These are phyloP conservation scores for Stenogyne calaminthoides DNA, from an alignment of 305 asterid genomes.

Conservation along the genomic window DNA sequence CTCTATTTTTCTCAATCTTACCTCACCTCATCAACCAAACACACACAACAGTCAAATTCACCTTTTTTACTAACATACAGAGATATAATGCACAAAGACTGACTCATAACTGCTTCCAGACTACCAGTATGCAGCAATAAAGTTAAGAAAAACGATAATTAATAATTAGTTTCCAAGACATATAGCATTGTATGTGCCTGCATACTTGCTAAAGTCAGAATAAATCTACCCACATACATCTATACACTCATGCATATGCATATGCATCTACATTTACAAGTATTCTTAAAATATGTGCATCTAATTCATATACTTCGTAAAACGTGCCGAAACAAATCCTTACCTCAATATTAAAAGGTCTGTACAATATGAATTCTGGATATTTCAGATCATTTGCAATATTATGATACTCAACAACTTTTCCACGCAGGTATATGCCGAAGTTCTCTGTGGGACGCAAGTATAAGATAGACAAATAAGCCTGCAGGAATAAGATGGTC, in stretches of 20 bases:
- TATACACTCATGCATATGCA: slow-evolving; percentile 13
- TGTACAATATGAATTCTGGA: slow-evolving; percentile 77
- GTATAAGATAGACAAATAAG: slow-evolving; percentile 83
- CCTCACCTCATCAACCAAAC: too few species aligned
- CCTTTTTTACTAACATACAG: neutral
- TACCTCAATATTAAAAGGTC: slow-evolving; percentile 67
- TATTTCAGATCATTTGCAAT: slow-evolving; percentile 76
- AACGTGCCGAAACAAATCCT: slow-evolving; percentile 35
- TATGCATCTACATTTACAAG: neutral
- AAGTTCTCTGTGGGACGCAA: slow-evolving; percentile 62
- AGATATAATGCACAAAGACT: neutral
- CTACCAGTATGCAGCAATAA: neutral
- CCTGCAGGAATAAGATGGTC: slow-evolving; percentile 53
- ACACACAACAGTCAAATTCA: too few species aligned
- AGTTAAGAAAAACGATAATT: neutral
- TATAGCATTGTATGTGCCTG: neutral
- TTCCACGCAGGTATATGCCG: slow-evolving; percentile 68
- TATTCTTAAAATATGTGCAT: neutral
- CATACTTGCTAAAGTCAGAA: slow-evolving; percentile 17
- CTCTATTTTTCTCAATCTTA: too few species aligned
- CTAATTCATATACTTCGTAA: slow-evolving; percentile 19
- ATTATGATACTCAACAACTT: slow-evolving; percentile 64
- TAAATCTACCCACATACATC: neutral
- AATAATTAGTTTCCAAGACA: slow-evolving; percentile 10
- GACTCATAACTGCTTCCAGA: neutral